Percentiles rank a stretch among this genome's conserved stretches.
These are phyloP conservation scores for Jacaranda mimosifolia DNA, from an alignment of 257 asterid species.

Conservation along the genomic window DNA sequence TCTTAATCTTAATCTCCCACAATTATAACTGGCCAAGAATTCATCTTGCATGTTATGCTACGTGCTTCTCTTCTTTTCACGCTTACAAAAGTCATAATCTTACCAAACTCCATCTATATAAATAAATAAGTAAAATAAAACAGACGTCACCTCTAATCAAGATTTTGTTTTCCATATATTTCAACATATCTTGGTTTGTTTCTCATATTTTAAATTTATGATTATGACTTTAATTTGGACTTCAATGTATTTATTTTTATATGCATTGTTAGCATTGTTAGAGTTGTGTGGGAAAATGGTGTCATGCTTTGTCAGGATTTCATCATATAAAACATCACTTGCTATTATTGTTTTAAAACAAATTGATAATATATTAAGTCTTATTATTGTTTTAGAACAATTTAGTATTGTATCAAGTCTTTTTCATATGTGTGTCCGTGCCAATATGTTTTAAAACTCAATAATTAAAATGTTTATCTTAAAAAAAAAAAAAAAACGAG, in stretches of 20 bases:
- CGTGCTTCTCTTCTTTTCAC: constrained; percentile 29
- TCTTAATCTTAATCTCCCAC: background rate
- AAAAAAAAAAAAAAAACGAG: too few species aligned
- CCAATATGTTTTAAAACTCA: too few species aligned
- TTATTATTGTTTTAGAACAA: background rate
- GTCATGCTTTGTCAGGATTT: constrained; percentile 36
- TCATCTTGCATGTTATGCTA: constrained; percentile 38
- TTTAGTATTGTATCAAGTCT: background rate
- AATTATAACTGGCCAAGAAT: background rate
- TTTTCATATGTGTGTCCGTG: too few species aligned
- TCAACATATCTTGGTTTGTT: background rate
- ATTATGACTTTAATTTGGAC: background rate
- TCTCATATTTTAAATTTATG: background rate
- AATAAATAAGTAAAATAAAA: constrained; percentile 4
- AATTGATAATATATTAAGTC: too few species aligned
- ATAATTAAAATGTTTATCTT: background rate
- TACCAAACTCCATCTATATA: constrained; percentile 30
- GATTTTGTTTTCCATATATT: background rate
- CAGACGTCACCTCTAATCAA: constrained; percentile 29
- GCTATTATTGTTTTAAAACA: too few species aligned
- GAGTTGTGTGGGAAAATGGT: background rate
- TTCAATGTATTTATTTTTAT: background rate
- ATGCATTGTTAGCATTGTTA: background rate
- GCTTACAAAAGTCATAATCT: constrained; percentile 44
- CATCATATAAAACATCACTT: too few species aligned